Percentiles rank a stretch among this genome's conserved stretches.
These are phyloP conservation scores for Aspergillus sp. DNA, from an alignment of 2,329 filamentous ascomycete genomes.

Conservation along the genomic window DNA sequence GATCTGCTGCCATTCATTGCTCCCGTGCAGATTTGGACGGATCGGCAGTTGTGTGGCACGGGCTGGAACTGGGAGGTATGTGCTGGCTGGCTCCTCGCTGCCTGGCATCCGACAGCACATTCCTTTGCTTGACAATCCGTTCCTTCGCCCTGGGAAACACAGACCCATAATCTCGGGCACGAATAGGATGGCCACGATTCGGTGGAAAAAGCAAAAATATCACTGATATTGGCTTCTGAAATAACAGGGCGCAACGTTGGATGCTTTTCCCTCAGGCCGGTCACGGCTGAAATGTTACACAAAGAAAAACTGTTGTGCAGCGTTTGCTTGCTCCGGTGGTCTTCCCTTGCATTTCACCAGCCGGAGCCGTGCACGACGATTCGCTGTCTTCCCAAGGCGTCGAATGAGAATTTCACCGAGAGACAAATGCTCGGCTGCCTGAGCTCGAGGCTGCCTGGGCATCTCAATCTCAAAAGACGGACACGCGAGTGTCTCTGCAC, in stretches of 20 bases:
- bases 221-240: neutral
- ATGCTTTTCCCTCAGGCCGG: neutral
- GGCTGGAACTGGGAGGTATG: conserved; percentile 12
- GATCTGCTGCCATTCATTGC: conserved; percentile 18
- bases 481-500: neutral
- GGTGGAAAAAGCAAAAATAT: neutral
- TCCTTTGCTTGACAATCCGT: conserved; percentile 13
- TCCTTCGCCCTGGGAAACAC: conserved; percentile 8
- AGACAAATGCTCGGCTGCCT: conserved; percentile 7
- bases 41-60: conserved; percentile 19
- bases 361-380: neutral
- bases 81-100: conserved; percentile 7
- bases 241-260: neutral
- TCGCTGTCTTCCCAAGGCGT: conserved; percentile 4
- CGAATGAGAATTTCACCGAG: conserved; percentile 5
- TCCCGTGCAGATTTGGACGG: conserved; percentile 17
- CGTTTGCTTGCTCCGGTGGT: conserved; percentile 4
- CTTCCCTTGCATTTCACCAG: conserved; percentile 5
- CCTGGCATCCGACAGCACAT: conserved; percentile 19
- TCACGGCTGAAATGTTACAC: conserved; percentile 7
- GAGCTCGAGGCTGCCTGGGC: neutral
- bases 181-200: neutral
- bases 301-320: conserved; percentile 7
- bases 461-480: neutral
- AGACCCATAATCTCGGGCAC: neutral